These are phyloP conservation scores for Flaveria floridana DNA, from an alignment of 140 eudicot species.

Conservation along the genomic window DNA sequence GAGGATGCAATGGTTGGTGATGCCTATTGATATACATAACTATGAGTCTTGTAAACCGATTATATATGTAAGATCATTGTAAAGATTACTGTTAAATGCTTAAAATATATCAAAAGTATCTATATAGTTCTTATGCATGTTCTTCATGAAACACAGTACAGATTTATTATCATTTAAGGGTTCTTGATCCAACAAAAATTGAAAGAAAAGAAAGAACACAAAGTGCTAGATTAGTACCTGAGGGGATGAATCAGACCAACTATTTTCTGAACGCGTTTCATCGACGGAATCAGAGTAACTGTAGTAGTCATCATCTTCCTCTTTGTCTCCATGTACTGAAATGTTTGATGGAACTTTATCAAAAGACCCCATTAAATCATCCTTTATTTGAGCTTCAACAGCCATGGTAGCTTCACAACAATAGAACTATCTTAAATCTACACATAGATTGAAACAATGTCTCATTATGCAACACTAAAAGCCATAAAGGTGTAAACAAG, in stretches of 20 bases:
- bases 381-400: conserved; percentile 46
- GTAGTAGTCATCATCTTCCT: conserved; percentile 56
- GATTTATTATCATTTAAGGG: too few species aligned
- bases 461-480: neutral
- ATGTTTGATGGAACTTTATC: conserved; percentile 44
- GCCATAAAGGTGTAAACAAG: neutral
- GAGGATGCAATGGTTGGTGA: too few species aligned
- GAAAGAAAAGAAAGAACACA: neutral
- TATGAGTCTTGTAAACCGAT: too few species aligned
- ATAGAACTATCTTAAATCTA: conserved; percentile 49
- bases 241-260: conserved; percentile 49
- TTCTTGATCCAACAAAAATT: too few species aligned
- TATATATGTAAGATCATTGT: too few species aligned
- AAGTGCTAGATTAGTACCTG: conserved; percentile 37
- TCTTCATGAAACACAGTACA: too few species aligned
- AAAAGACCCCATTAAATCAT: conserved; percentile 36
- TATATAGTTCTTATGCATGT: too few species aligned
- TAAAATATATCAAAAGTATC: too few species aligned
- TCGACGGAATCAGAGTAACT: conserved; percentile 54
- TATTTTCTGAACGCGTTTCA: conserved; percentile 38
- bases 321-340: conserved; percentile 49
- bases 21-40: too few species aligned
- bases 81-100: too few species aligned
- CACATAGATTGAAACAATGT: neutral
- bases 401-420: conserved; percentile 36